A percentile compares a stretch with the other conserved stretches of the same genome.
phyloP scores from a whole-genome alignment of 441 rosid genomes.

The Erodium chrysanthum region DNA sequence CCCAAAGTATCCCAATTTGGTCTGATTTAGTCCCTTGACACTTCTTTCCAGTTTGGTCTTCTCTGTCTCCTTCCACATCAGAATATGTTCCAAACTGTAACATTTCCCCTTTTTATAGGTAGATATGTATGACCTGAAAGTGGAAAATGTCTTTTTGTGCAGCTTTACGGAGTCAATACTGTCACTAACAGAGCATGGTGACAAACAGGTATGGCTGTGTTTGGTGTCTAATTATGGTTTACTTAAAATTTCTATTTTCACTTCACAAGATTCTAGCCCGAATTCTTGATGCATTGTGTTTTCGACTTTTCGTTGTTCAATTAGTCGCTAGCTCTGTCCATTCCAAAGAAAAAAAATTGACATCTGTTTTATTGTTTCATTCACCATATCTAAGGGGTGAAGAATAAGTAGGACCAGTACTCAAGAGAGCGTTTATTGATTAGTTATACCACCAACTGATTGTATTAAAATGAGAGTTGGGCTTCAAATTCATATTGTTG shows the following conservation, averaged over 20 bases:
- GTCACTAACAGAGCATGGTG: conserved; percentile 85
- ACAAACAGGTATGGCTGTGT: conserved; percentile 52
- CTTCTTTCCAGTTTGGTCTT: too few species aligned
- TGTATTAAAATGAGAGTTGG: background rate
- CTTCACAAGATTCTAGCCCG: background rate
- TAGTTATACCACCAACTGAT: background rate
- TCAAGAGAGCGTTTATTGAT: background rate
- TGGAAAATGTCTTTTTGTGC: conserved; percentile 29
- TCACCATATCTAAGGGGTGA: background rate
- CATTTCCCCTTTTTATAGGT: conserved; percentile 6
- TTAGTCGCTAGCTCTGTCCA: background rate
- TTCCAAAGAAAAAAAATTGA: background rate
- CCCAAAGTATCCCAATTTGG: too few species aligned
- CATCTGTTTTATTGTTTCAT: background rate
- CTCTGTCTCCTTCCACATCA: too few species aligned
- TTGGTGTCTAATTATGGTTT: background rate
- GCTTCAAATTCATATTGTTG: background rate
- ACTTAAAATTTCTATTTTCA: background rate
- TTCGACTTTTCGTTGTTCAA: background rate
- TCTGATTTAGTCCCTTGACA: too few species aligned
- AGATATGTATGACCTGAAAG: conserved; percentile 12
- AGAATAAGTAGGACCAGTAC: background rate
- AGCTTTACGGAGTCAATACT: conserved; percentile 80
- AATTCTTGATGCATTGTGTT: background rate
- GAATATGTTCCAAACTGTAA: background rate